Evolutionary conservation across 495 filamentous ascomycete species (phyloP).

Genomic region (Lichina pygmaea): DNA sequence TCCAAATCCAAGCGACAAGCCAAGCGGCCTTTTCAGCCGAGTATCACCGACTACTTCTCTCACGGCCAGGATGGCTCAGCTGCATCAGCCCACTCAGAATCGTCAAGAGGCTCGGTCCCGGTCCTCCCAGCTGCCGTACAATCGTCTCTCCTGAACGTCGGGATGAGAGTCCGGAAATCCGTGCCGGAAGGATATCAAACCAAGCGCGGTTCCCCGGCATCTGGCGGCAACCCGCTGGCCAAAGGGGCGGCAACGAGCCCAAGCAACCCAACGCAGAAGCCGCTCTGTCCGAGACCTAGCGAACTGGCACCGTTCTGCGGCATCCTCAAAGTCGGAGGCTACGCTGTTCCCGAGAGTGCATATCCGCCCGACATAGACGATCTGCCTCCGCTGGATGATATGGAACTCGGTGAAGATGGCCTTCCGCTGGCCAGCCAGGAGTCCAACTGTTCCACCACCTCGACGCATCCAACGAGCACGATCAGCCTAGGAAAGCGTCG

Average conservation of each 20-base stretch:
- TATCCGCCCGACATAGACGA: too few relatives aligned
- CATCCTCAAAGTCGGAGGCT: conserved; percentile 33
- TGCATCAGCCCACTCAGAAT: conserved; percentile 3
- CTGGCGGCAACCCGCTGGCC: too few relatives aligned
- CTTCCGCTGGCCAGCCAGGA: too few relatives aligned
- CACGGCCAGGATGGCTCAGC: not conserved
- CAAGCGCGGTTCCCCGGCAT: too few relatives aligned
- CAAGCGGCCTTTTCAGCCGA: conserved; percentile 18
- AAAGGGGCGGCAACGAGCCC: too few relatives aligned
- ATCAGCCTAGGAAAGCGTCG: too few relatives aligned
- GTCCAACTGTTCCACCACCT: too few relatives aligned
- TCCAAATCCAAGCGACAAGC: not conserved
- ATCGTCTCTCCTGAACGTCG: conserved; percentile 56
- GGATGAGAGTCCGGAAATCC: conserved; percentile 78
- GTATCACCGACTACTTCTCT: conserved; percentile 15
- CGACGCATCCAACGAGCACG: too few relatives aligned
- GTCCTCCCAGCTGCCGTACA: conserved; percentile 36
- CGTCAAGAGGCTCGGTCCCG: conserved; percentile 15
- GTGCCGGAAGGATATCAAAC: conserved; percentile 86
- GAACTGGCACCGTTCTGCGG: conserved; percentile 60
- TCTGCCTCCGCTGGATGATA: too few relatives aligned
- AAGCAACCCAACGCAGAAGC: too few relatives aligned
- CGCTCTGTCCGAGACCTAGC: conserved; percentile 5
- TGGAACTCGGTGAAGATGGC: too few relatives aligned
- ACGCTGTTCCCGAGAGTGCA: conserved; percentile 5